Base-by-base conservation (phyloP, 1,284 basidiomycete species). In the Rhodofomes roseus region DNA sequence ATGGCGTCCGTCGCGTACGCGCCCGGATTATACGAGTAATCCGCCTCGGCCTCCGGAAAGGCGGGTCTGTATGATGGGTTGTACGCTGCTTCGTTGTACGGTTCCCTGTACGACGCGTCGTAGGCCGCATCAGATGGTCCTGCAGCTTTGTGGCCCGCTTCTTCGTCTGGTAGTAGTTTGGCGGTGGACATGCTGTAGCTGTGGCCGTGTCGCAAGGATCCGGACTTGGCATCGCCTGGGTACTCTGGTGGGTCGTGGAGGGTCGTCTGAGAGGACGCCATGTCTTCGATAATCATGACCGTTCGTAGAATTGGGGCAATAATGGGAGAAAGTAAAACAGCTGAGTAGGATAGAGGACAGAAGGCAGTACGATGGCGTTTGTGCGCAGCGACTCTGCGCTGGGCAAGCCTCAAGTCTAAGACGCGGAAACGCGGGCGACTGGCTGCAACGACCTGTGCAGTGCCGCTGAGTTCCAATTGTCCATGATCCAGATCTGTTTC, bases 101-200 rank as follows among this genome's bases (percentile, higher is more conserved):
- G 37, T 20, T 29, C 22, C 34, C 40, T 55, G 51, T 60, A 57
- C 7, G 59, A 11, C 31, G 55, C 11, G 18, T 57, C 48, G 34
- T 44, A 55, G 25, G 8, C 43, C 8, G 31, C 27, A 9, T 55
- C 58, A 23, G 50, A 39, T 9, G 40, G 36, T 14, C n/a, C 56
- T 27, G 12, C 25, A 12, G 11, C 27, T 23, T 44, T 36, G 12
- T 43, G 54, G 27, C 23, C 39, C 12, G 29, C 31, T 18, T 51
- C 52, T n/a, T 61, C 60, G 23, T 43, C 37, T 27, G 43, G 41
- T 4, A 61, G 53, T 20, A 59, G 55, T 16, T 58, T 39, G 0
- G 58, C 55, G 8, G 56, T 62, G 12, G 58, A 60, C 34, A 23
- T 31, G 40, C 57, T 62, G 39, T 55, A 57, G 53, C 58, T 60